These are phyloP conservation scores for Fraxinus americana DNA, from an alignment of 257 asterid species.

Conservation along the genomic window DNA sequence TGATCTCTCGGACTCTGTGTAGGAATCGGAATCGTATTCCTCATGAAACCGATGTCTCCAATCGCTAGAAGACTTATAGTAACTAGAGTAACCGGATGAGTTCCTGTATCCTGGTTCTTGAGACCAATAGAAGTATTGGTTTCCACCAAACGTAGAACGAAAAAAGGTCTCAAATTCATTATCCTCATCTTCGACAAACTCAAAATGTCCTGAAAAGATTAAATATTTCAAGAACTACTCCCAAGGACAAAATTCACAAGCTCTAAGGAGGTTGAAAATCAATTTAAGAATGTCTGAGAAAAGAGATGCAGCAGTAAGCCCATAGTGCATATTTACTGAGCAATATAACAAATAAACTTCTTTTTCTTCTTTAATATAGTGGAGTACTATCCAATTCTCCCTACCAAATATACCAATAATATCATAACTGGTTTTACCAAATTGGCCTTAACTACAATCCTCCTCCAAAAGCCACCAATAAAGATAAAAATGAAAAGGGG, in stretches of 20 bases:
- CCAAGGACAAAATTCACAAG: constrained; percentile 9
- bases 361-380: not conserved
- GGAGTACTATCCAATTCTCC: not conserved
- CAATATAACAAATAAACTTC: not conserved
- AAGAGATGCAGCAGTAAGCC: not conserved
- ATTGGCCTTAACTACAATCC: not conserved
- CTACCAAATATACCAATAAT: not conserved
- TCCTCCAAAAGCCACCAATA: not conserved
- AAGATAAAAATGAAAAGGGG: not conserved
- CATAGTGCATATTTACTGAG: not conserved
- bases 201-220: constrained; percentile 48
- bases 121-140: constrained; percentile 50
- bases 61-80: constrained; percentile 32
- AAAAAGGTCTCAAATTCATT: constrained; percentile 57
- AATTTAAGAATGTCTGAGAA: constrained; percentile 12
- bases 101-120: constrained; percentile 55
- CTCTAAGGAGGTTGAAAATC: not conserved
- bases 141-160: constrained; percentile 62
- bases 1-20: constrained; percentile 38
- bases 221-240: not conserved
- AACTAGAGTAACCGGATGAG: constrained; percentile 54
- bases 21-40: constrained; percentile 56
- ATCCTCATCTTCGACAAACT: constrained; percentile 55
- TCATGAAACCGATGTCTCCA: constrained; percentile 45
- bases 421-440: not conserved